Conservation (phyloP, 371 early-diverging fungal species). For the Mortierella sp. region DNA sequence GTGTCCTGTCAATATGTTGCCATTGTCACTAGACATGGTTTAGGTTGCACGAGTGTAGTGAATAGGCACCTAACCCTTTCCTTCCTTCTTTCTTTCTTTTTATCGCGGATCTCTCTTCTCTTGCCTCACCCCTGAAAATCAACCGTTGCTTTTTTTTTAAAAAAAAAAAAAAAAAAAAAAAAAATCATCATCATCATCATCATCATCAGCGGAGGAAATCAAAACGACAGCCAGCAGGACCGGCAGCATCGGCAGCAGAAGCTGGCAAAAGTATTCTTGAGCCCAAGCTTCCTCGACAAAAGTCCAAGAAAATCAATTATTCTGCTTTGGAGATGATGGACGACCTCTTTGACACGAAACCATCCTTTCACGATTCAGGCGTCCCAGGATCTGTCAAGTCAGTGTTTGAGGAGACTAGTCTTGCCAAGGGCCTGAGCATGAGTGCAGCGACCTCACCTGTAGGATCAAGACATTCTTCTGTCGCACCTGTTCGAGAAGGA, state of each 20-base stretch:
- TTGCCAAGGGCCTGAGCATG: slow-evolving; percentile 13
- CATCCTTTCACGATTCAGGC: slow-evolving; percentile 10
- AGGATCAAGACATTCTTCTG: slow-evolving; percentile 42
- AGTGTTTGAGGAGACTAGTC: slow-evolving; percentile 48
- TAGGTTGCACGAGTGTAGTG: not conserved
- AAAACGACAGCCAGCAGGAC: slow-evolving; percentile 44
- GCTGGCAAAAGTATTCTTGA: slow-evolving; percentile 79
- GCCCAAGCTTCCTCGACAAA: slow-evolving; percentile 63
- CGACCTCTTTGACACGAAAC: slow-evolving; percentile 69
- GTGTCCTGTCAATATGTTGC: not conserved
- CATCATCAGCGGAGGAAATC: slow-evolving; percentile 45
- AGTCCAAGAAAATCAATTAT: slow-evolving; percentile 93
- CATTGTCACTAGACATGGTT: not conserved
- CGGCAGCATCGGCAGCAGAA: slow-evolving; percentile 71
- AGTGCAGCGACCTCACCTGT: slow-evolving; percentile 11
- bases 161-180: too few relatives aligned
- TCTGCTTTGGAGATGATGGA: slow-evolving; percentile 73
- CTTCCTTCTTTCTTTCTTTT: not conserved
- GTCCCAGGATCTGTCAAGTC: slow-evolving; percentile 42
- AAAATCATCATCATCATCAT: too few relatives aligned
- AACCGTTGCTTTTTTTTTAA: slow-evolving; percentile 9
- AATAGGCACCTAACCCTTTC: slow-evolving; percentile 18
- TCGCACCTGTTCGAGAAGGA: slow-evolving; percentile 43
- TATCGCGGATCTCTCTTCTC: not conserved
- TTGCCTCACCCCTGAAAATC: not conserved